Evolutionary conservation across 345 rosid species (phyloP), one percentile per base, ranked within the genome.

Genomic region (Lepidium didymum): DNA sequence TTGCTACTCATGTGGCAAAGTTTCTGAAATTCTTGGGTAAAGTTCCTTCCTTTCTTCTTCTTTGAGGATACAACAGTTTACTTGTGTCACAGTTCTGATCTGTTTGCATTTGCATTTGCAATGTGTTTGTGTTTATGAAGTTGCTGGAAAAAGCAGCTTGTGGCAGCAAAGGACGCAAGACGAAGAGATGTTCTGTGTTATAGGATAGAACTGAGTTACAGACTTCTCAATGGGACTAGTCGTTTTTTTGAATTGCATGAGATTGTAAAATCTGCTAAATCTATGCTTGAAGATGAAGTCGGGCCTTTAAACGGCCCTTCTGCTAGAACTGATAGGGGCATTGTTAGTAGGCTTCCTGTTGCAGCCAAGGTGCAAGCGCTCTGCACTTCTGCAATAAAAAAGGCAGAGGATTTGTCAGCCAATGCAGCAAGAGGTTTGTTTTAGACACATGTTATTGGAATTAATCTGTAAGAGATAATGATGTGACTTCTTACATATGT

Each of bases 1-100:
- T 50, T 95, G 99, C 75, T 93, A 91, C 67, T 83, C 96, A 8
- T 95, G 99, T 46, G 99, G 97, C 74, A 95, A 91, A 87, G 96
- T 91, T 62, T 89, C 97, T 12, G 89, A 90, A 46, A 85, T 95
- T 75, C 88, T 95, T 15, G 85, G 91, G 99, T 91, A 77, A 57
- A 80, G 92, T 10, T 19, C 31, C 23, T 27, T 16, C 29, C 44
- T 57, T 34, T 21, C 1, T 11, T 25, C 5, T 11, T 50, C 15
- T 12, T 52, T 51, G 11, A 7, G 11, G 27, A 34, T 19, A 8
- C 42, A 25, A n/a, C 42, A 18, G 23, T 18, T 29, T 29, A 5
- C 12, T 0, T 14, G n/a, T 27, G 16, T 6, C 21, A 33, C 34
- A 12, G 14, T 13, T 49, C 33, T 64, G 34, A 34, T 37, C 14